These are phyloP conservation scores for Phyllosticta citrichinensis DNA, from an alignment of 2,329 filamentous ascomycete genomes.

Conservation along the genomic window DNA sequence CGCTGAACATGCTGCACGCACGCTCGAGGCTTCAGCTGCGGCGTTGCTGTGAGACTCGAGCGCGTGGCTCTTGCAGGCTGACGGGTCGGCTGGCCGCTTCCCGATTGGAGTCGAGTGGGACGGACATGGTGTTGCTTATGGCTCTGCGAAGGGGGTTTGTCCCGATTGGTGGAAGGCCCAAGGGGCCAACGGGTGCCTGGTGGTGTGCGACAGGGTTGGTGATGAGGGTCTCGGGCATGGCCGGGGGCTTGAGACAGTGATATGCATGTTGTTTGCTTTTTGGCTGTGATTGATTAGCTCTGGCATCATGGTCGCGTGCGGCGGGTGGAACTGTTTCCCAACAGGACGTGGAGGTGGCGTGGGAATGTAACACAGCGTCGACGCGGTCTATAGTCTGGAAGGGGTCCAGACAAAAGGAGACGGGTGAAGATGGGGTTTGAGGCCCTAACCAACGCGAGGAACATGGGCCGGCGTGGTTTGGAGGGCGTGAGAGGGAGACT, in stretches of 20 bases:
- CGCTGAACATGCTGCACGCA: background rate
- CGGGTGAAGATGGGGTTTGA: background rate
- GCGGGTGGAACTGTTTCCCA: background rate
- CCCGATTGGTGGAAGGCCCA: background rate
- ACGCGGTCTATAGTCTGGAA: background rate
- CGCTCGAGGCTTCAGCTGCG: background rate
- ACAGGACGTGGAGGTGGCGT: background rate
- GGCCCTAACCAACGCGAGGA: no score
- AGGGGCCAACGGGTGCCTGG: background rate
- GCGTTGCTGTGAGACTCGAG: background rate
- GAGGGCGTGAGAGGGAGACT: background rate
- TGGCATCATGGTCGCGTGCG: background rate
- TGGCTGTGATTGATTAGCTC: background rate
- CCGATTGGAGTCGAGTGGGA: background rate
- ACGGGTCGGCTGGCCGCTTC: background rate
- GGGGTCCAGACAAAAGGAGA: background rate
- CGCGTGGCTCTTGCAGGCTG: background rate
- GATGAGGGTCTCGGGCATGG: background rate
- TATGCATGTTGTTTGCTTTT: background rate
- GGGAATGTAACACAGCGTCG: background rate
- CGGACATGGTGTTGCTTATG: background rate
- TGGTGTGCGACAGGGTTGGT: background rate
- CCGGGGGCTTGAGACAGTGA: background rate
- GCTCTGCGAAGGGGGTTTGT: background rate
- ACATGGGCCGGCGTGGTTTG: background rate